Conservation (phyloP, 176 grass and related monocot genomes). For the Tillandsia leiboldiana region DNA sequence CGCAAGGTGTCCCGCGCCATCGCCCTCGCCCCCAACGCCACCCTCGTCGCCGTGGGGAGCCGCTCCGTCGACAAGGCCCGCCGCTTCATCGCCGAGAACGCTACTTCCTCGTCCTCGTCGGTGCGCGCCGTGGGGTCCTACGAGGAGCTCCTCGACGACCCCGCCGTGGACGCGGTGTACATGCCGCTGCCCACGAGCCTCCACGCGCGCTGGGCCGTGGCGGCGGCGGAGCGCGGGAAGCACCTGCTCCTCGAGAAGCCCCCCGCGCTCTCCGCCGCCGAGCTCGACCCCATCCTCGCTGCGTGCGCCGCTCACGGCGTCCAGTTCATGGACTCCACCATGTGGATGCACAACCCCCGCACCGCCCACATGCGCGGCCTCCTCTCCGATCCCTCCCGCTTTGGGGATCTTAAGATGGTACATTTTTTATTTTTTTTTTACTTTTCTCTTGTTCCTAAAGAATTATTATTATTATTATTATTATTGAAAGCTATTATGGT, state of each 20-base stretch:
- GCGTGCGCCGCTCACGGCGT: conserved; percentile 39
- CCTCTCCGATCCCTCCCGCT: conserved; percentile 38
- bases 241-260: conserved; percentile 92
- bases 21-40: conserved; percentile 29
- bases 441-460: not conserved
- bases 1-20: conserved; percentile 65
- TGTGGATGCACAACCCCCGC: conserved; percentile 93
- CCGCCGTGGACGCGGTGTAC: conserved; percentile 63
- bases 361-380: conserved; percentile 71
- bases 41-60: conserved; percentile 45
- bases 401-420: conserved; percentile 52
- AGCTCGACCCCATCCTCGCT: conserved; percentile 55
- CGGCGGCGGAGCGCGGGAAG: conserved; percentile 45
- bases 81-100: conserved; percentile 47
- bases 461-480: too few relatives aligned
- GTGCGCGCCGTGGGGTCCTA: conserved; percentile 44
- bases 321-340: conserved; percentile 86
- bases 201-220: conserved; percentile 59
- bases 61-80: conserved; percentile 56
- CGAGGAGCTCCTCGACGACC: conserved; percentile 63
- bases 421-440: not conserved
- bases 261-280: conserved; percentile 52
- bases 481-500: too few relatives aligned
- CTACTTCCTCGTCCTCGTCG: conserved; percentile 4
- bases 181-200: conserved; percentile 71